These are phyloP conservation scores for Dorcoceras hygrometricum DNA, from an alignment of 257 asterid genomes.

Conservation along the genomic window DNA sequence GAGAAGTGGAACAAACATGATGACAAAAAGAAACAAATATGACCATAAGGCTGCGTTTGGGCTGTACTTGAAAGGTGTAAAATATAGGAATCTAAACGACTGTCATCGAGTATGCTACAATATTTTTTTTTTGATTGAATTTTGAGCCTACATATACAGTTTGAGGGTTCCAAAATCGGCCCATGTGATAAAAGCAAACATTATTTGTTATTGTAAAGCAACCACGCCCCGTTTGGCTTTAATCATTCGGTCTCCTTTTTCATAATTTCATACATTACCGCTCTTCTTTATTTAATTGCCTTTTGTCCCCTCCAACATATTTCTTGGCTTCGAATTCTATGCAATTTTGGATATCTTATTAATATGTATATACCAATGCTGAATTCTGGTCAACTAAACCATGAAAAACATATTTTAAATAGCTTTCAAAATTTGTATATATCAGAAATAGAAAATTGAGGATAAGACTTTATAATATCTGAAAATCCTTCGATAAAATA, in stretches of 20 bases:
- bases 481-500: too few species aligned
- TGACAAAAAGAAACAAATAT: neutral
- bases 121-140: slow-evolving; percentile 20
- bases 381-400: too few species aligned
- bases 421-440: neutral
- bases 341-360: neutral
- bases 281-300: slow-evolving; percentile 3
- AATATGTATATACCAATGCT: too few species aligned
- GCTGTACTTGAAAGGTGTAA: neutral
- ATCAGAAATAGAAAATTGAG: neutral
- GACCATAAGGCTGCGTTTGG: slow-evolving; percentile 5
- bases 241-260: slow-evolving; percentile 73
- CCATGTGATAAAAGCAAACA: slow-evolving; percentile 45
- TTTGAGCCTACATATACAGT: slow-evolving; percentile 29
- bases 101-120: neutral
- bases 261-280: slow-evolving; percentile 40
- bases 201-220: slow-evolving; percentile 39
- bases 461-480: neutral
- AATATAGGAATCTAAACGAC: neutral
- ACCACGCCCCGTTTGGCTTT: slow-evolving; percentile 73
- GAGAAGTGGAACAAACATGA: neutral
- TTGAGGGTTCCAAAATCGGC: slow-evolving; percentile 27
- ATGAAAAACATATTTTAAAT: neutral
- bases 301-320: slow-evolving; percentile 12
- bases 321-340: neutral